Evolutionary conservation across 768 basidiomycete genomes (phyloP), one percentile per base, ranked within the genome.

Genomic region (Leccinum rimulosum): DNA sequence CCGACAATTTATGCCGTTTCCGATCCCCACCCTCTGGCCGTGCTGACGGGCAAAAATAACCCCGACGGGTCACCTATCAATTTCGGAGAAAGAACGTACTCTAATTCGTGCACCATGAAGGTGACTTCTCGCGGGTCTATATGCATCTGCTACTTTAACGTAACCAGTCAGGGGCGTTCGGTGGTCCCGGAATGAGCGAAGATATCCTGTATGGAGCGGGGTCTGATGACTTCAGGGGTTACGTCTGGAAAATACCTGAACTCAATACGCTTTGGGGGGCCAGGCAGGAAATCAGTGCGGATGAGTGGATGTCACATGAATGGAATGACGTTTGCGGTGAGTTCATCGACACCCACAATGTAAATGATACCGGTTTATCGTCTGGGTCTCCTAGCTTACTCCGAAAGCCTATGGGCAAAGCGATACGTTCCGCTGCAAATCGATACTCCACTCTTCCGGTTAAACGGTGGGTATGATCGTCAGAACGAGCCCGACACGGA

Each of bases 221-320:
- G 15, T 92, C 89, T 11, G 92, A 94, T 68, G 89, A 93, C 70
- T 93, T 93, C 68, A 79, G 85, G 38, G 83, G 80, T 19, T 93
- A 93, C 63, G 69, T 91, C 25, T 94, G 92, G 92, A 83, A 81
- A 63, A 76, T 94, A 36, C 91, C 92, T 4, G 66, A 79, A 12
- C 61, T 80, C 3, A 58, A 64, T 10, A 72, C 74, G 15, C 76
- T 91, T 49, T 58, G 67, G 1, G 77, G 78, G 27, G 71, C 72
- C 60, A 77, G 89, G 47, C 69, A 71, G 52, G 76, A 80, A 50
- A 70, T 89, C 49, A 70, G 73, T 31, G 60, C 73, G 17, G 70
- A 73, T 15, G 76, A 82, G 54, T 86, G 88, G 86, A 62, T 66
- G 15, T 68, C 67, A 15, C 63, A 60, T 38, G 72, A 71, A 57